Conservation (phyloP, 352 stramenopile genomes). For the Phytophthora uliginosa region DNA sequence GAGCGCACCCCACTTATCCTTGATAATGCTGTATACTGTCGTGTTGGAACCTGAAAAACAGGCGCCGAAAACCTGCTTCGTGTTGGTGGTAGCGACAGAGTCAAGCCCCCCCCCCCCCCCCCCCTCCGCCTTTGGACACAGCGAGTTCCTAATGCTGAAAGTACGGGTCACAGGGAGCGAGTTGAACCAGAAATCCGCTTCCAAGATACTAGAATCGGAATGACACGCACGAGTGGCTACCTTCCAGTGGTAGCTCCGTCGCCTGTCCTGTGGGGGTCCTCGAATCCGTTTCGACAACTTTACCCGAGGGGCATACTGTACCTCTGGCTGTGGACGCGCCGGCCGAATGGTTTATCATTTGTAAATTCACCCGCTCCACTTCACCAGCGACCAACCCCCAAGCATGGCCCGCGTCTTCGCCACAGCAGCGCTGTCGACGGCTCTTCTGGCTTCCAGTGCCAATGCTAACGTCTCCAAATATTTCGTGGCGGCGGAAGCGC, state of each 20-base stretch:
- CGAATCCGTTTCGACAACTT: not conserved
- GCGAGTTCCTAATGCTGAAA: not conserved
- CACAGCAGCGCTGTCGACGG: slow-evolving; percentile 6
- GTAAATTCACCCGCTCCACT: not conserved
- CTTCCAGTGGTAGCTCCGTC: not conserved
- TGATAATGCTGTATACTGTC: not conserved
- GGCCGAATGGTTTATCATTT: not conserved
- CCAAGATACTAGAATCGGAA: not conserved
- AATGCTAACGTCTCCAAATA: slow-evolving; percentile 8
- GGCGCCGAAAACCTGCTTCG: not conserved
- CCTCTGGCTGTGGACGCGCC: not conserved
- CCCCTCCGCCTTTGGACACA: not conserved
- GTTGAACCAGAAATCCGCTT: not conserved
- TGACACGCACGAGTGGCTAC: not conserved
- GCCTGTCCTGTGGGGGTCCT: not conserved
- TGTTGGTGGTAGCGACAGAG: not conserved
- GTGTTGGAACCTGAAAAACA: not conserved
- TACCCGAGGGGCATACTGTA: not conserved
- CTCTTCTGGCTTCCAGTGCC: slow-evolving; percentile 4
- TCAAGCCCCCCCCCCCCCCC: not conserved
- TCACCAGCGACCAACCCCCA: not conserved
- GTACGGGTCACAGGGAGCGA: not conserved
- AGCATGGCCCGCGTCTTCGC: slow-evolving; percentile 10
- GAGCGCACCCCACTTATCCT: not conserved
- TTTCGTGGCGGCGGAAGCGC: slow-evolving; percentile 49